Base-by-base conservation (phyloP, 495 filamentous ascomycete genomes). In the Penicillium nucicola region DNA sequence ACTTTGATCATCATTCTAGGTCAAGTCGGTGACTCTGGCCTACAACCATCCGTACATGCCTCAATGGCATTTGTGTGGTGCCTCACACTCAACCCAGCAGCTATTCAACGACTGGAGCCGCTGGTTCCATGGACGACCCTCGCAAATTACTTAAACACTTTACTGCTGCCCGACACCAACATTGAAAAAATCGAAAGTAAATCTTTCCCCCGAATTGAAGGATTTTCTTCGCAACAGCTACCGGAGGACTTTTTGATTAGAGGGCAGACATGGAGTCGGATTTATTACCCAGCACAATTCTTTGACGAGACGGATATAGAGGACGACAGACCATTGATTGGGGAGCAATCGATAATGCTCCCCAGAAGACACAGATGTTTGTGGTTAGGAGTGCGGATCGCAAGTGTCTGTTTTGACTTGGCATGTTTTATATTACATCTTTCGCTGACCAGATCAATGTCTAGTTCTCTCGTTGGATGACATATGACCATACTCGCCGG, bases 231-330 rank as follows among this genome's bases (percentile, higher is more conserved):
- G 7, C 71, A 79, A n/a, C 89, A 89, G 4, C 62, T 96, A 0
- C 84, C 89, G 0, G 93, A 97, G 53, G 93, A 98, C 54, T 96
- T 83, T 51, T 73, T 84, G 0, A 82, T 95, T 46, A 80, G 86
- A 5, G 93, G 92, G 0, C 78, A 92, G 15, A 60, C 84, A 3
- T 96, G 86, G 83, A 80, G 79, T 4, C 77, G 83, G 35, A 61
- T 68, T 9, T 88, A 90, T 48, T 93, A 84, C 46, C 88, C 89
- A 0, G 53, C 71, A 1, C 63, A 71, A 2, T 96, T 85, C 77
- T 96, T 96, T 58, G 63, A 75, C 3, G 77, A 80, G 43, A 79
- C 83, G 12, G 79, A 79, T 52, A 77, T 85, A 5, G 89, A 91
- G 45, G 87, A 93, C 31, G 88, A 93, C 17, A 86, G 89, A 48